A percentile compares a stretch with the other conserved stretches of the same genome.
phyloP scores from a whole-genome alignment of 257 asterid species.

The Solanum lycopersicoides region DNA sequence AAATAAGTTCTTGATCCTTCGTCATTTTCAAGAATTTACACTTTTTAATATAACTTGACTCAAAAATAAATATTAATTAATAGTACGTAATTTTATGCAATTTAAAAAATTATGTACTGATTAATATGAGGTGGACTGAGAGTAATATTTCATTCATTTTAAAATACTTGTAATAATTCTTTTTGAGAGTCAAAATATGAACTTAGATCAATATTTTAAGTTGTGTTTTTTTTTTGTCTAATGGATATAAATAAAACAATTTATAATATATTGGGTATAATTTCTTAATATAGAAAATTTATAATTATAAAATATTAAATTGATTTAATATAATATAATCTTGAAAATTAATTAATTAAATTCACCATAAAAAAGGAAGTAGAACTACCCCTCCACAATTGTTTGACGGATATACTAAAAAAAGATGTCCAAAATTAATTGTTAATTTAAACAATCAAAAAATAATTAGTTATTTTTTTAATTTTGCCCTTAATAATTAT shows the following conservation, averaged over 20 bases:
- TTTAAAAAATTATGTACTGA: not conserved
- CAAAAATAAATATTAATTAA: too few species aligned
- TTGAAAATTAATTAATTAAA: too few species aligned
- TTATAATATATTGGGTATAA: not conserved
- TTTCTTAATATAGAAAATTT: not conserved
- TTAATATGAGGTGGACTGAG: not conserved
- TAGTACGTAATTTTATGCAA: too few species aligned
- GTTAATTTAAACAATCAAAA: too few species aligned
- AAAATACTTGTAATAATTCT: too few species aligned
- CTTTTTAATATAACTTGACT: not conserved
- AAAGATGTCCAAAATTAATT: too few species aligned
- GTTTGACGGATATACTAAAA: accelerated
- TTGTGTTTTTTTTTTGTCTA: not conserved
- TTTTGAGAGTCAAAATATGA: too few species aligned
- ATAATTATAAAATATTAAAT: too few species aligned
- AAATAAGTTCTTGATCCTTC: not conserved
- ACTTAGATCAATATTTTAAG: not conserved
- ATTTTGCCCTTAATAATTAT: too few species aligned
- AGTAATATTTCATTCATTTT: not conserved
- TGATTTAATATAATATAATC: too few species aligned
- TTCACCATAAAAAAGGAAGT: not conserved
- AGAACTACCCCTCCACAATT: too few species aligned
- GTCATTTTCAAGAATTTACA: not conserved
- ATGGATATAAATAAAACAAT: not conserved
- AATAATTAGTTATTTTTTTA: too few species aligned